Evolutionary conservation across 495 filamentous ascomycete species (phyloP).

Genomic region (Bathelium albidoporum): DNA sequence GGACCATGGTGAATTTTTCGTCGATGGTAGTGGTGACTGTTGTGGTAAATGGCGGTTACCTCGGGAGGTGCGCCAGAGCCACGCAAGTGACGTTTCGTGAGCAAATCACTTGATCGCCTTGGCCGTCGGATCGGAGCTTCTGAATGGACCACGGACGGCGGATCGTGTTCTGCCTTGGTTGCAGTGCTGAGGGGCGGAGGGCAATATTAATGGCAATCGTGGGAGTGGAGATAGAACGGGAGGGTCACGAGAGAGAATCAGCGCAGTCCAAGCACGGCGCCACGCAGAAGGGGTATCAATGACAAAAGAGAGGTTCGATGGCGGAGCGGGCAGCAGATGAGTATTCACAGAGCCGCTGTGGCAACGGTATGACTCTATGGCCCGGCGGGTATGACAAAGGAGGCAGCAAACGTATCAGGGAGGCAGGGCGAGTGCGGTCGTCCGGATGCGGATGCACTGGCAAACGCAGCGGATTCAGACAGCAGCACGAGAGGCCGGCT

Average conservation of each 20-base stretch:
- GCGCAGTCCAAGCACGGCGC: background rate
- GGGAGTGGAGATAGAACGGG: background rate
- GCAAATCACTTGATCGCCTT: background rate
- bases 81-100: background rate
- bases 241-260: background rate
- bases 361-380: slow-evolving; percentile 2
- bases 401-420: background rate
- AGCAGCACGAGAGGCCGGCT: background rate
- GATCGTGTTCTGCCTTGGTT: no score
- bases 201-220: background rate
- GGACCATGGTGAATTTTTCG: slow-evolving; percentile 6
- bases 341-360: background rate
- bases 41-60: slow-evolving; percentile 5
- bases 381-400: background rate
- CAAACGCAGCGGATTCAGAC: slow-evolving; percentile 1
- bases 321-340: background rate
- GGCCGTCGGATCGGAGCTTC: background rate
- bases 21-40: slow-evolving; percentile 8
- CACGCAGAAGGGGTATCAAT: slow-evolving; percentile 2
- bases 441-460: background rate
- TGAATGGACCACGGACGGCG: no score
- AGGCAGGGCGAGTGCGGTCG: background rate
- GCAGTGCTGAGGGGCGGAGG: background rate
- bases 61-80: background rate
- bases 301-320: background rate